Evolutionary conservation across 2,329 filamentous ascomycete species (phyloP), one percentile per base, ranked within the genome.

Genomic region (Trichoderma brevicompactum): DNA sequence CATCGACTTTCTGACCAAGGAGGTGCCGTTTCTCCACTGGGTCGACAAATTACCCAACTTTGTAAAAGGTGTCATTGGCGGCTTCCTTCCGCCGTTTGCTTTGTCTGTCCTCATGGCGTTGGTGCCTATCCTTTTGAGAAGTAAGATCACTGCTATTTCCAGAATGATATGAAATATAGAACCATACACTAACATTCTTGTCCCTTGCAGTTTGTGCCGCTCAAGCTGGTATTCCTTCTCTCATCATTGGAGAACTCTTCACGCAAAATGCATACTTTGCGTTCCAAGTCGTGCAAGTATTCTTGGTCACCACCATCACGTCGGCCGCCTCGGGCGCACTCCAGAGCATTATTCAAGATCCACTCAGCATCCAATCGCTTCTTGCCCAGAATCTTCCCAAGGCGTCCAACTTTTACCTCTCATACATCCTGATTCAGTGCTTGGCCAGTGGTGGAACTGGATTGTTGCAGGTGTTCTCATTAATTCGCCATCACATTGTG

Each of bases 401-500:
- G 64, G 89, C 92, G 0, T 94, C 93, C 67, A 98, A 96, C 79
- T 96, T 98, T 74, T 99, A 97, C 77, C 89, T 98, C 19, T 92
- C 78, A 0, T 99, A 98, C 79, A 96, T 99, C 70, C 87, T 98
- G 38, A 86, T 99, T 2, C 95, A 98, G 77, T 96, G 94, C 40
- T 78, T 98, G 65, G 89, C 89, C 1, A 88, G 94, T 67, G 90
- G 92, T 3, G 85, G 92, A 0, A 86, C 89, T 53, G 85, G 91
- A 1, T 78, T 98, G 5, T 82, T 96, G 2, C 92, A 96, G 70
- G 75, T 83, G 0, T 79, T 82, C 13, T 92, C 92, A 15, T 83
- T 98, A 0, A 68, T 80, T 7, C 74, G 79, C 1, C 79, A 81
- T 12, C 72, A 75, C 58, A 77, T 94, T 53, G 77, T 96, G 36